Percentiles rank a stretch among this genome's conserved stretches.
These are phyloP conservation scores for Prunus persica DNA, from an alignment of 306 rosid species.

Conservation along the genomic window DNA sequence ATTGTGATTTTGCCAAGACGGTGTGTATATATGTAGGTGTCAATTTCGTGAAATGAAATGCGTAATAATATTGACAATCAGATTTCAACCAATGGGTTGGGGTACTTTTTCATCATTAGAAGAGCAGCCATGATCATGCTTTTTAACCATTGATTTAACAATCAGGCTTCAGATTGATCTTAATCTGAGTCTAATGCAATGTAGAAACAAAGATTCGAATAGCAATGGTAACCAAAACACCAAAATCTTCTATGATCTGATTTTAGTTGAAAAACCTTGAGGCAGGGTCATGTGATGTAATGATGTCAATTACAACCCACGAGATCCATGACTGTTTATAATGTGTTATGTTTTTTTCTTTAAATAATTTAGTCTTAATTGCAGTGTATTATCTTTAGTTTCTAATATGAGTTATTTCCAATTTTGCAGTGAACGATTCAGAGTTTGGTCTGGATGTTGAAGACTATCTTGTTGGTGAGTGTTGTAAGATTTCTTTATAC, in stretches of 20 bases:
- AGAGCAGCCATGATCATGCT: not conserved
- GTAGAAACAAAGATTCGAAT: not conserved
- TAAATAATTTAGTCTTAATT: not conserved
- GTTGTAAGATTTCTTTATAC: constrained; percentile 10
- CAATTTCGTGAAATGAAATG: not conserved
- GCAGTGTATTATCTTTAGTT: not conserved
- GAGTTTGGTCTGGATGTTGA: constrained; percentile 82
- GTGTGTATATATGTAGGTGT: not conserved
- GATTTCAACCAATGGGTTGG: not conserved
- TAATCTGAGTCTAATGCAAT: not conserved
- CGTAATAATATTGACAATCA: not conserved
- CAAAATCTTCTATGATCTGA: not conserved
- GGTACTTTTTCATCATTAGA: not conserved
- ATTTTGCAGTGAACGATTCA: constrained; percentile 61
- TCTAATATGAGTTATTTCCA: not conserved
- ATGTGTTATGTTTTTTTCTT: not conserved
- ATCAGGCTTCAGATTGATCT: not conserved
- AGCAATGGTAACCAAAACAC: not conserved
- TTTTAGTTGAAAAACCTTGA: not conserved
- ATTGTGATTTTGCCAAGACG: not conserved
- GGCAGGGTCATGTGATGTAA: not conserved
- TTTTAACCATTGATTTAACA: not conserved
- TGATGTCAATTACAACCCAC: not conserved
- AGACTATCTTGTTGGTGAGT: constrained; percentile 87
- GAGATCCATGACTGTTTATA: not conserved